Base-by-base conservation (phyloP, 176 grass and related monocot species). In the Lolium multiflorum region DNA sequence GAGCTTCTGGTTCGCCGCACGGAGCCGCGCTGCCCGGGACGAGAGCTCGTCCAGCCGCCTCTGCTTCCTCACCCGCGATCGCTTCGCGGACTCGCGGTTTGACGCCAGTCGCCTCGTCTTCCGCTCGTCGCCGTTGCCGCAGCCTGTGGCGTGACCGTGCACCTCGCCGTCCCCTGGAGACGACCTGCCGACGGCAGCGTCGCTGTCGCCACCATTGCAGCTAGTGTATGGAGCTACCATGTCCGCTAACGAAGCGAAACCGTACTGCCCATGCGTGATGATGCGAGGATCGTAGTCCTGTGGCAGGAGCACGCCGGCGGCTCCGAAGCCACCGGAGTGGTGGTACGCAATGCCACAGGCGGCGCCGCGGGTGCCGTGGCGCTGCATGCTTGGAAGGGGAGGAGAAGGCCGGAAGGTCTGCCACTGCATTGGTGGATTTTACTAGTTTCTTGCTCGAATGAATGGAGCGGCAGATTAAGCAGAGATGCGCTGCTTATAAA, bases 41-140 rank as follows among this genome's bases (percentile, higher is more conserved):
- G 88, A 87, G 75, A 96, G 71, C 9, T 99, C 97, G 15, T 73
- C 81, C 51, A 99, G 48, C n/a, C 89, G 92, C 84, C 87, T 88
- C 89, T 94, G 94, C 91, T 94, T 99, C 69, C 97, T 80, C 85
- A 94, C 85, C 15, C 97, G 97, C 0, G 97, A 96, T 65, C 94
- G 89, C 48, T 68, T 81, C 5, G 97, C 97, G 0, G 97, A n/a
- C n/a, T n/a, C 94, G 37, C 94, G 87, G 87, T 99, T 99, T 0
- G 97, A 99, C 35, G 90, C 90, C 31, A 96, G 78, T 59, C 97
- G 82, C 77, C 92, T 88, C 79, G 64, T 94, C 88, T 87, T 92
- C 87, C 89, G 93, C 82, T 98, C 90, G 35, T 96, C 90, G 12
- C 47, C 46, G 35, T 16, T 26, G 66, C 35, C 11, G 50, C 28